Evolutionary conservation across 495 filamentous ascomycete genomes (phyloP), one percentile per base, ranked within the genome.

Genomic region (Xylaria grammica): DNA sequence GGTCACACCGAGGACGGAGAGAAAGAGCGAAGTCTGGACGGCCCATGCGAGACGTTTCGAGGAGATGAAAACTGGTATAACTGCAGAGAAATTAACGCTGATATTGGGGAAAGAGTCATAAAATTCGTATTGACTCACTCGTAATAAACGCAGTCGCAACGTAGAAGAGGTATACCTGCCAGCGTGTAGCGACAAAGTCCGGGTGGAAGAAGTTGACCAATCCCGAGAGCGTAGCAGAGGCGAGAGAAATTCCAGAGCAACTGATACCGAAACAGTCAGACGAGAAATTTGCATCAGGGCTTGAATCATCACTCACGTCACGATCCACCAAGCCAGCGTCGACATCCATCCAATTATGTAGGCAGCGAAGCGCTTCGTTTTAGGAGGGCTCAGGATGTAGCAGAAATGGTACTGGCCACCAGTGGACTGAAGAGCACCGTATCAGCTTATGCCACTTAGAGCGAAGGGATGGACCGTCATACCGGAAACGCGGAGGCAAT

Each of bases 391-490:
- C 17, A 78, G 50, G 11, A 78, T 74, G 49, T 68, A 76, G 10
- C 67, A 65, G 56, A 70, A 71, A 63, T 74, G 70, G 61, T 74
- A 79, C 53, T 79, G 77, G 8, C 77, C 77, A 13, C 77, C 77
- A 3, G 74, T 75, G 1, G 77, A 77, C 27, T 74, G 71, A 60
- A 74, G 76, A 50, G 71, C 69, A 51, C 73, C 26, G 77, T 50
- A 55, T 79, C 77, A 32, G 72, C 72, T 32, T 74, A 46, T 19
- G 72, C 70, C 4, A 27, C 11, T 13, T 1, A 13, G 22, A 27
- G 24, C 0, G 19, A 3, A 48, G 19, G 8, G 20, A 17, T 72
- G 34, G 4, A 71, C 72, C 8, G 68, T 69, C 32, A 62, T 49
- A 49, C 46, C 46, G 46, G 46, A 15, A 29, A 60, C 6, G 13